Conservation (phyloP, 768 basidiomycete species). For the Pulveroboletus frians region DNA sequence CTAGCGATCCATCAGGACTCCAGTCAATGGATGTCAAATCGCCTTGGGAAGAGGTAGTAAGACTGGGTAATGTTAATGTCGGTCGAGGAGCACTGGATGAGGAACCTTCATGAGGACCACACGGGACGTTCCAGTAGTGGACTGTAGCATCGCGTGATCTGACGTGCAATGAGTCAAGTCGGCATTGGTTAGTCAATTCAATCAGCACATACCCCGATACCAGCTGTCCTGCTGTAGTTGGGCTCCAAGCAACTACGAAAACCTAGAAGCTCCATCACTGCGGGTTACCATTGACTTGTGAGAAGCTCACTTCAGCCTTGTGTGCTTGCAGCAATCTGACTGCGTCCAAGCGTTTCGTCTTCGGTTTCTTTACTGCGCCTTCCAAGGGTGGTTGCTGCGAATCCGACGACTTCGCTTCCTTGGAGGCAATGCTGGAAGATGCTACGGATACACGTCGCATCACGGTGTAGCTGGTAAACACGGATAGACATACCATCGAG, state of each 20-base stretch:
- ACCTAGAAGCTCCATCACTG: constrained; percentile 44
- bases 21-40: constrained; percentile 78
- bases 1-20: constrained; percentile 65
- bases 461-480: constrained; percentile 24
- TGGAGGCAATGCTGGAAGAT: constrained; percentile 6
- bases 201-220: constrained; percentile 60
- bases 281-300: constrained; percentile 13
- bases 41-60: constrained; percentile 41
- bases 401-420: constrained; percentile 20
- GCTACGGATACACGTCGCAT: constrained; percentile 12
- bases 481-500: constrained; percentile 35
- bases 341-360: constrained; percentile 36
- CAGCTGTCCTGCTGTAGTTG: constrained; percentile 49
- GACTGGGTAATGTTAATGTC: constrained; percentile 43
- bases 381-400: constrained; percentile 19
- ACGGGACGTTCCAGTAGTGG: constrained; percentile 66
- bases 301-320: constrained; percentile 46
- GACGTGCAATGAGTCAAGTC: constrained; percentile 2
- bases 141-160: constrained; percentile 77
- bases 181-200: not conserved
- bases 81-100: constrained; percentile 27
- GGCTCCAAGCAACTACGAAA: constrained; percentile 79
- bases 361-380: constrained; percentile 29
- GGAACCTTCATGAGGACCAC: constrained; percentile 25
- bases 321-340: constrained; percentile 51